These are phyloP conservation scores for Saccharum hybrid DNA, from an alignment of 202 grass and related monocot genomes.

Conservation along the genomic window DNA sequence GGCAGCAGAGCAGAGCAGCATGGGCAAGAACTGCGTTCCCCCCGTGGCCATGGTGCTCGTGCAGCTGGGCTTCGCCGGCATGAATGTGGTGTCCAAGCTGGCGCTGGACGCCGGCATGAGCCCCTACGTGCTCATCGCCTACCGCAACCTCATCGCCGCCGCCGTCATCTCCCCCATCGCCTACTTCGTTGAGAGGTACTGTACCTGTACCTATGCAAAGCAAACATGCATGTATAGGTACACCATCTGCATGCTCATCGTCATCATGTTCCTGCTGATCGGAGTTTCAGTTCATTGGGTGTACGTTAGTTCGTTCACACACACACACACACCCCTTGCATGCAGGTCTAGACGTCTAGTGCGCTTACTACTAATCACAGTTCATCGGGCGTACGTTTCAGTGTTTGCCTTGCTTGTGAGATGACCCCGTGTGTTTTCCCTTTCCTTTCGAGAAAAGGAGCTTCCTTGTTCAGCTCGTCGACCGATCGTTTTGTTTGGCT, in stretches of 20 bases:
- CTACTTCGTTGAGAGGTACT: slow-evolving; percentile 68
- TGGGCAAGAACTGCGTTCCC: slow-evolving; percentile 49
- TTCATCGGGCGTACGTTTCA: background rate
- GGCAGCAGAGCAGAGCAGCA: background rate
- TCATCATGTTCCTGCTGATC: background rate
- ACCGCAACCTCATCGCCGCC: slow-evolving; percentile 90
- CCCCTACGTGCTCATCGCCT: slow-evolving; percentile 90
- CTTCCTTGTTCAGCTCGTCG: background rate
- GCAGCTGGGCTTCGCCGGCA: slow-evolving; percentile 80
- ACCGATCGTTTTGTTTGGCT: background rate
- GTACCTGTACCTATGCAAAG: no score
- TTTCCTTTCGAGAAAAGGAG: background rate
- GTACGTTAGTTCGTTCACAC: background rate
- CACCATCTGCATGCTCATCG: background rate
- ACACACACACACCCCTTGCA: background rate
- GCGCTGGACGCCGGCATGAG: slow-evolving; percentile 92
- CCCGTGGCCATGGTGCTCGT: slow-evolving; percentile 81
- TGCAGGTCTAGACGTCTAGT: background rate
- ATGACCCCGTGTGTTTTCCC: background rate
- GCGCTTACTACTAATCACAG: no score
- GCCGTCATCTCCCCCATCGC: slow-evolving; percentile 65
- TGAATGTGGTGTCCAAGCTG: slow-evolving; percentile 89
- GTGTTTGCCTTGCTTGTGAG: background rate
- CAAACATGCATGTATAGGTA: no score
- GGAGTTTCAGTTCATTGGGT: background rate